phyloP scores from a whole-genome alignment of 1,139 yeast genomes.

The Pichia sp. region DNA sequence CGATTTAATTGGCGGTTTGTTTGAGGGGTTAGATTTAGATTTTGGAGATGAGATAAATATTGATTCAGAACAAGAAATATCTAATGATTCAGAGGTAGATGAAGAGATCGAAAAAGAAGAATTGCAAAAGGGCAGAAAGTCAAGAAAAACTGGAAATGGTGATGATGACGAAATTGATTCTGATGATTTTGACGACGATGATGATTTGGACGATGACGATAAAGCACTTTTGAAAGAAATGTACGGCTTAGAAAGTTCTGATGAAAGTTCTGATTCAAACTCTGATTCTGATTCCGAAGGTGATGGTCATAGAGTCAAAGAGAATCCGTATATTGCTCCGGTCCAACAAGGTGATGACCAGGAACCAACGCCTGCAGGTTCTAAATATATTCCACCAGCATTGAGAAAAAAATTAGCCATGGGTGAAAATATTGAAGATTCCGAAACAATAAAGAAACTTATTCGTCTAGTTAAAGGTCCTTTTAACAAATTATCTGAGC shows the following conservation, averaged over 20 bases:
- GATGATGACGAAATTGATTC: constrained; percentile 30
- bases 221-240: constrained; percentile 34
- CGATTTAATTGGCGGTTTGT: constrained; percentile 29
- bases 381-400: constrained; percentile 76
- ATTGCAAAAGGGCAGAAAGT: background rate
- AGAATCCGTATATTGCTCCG: constrained; percentile 89
- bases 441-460: constrained; percentile 47
- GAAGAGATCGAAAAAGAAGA: background rate
- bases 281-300: constrained; percentile 13
- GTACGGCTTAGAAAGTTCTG: constrained; percentile 32
- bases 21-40: constrained; percentile 46
- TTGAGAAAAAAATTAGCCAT: constrained; percentile 49
- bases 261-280: constrained; percentile 25
- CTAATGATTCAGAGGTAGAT: background rate
- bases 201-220: constrained; percentile 42
- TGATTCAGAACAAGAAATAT: background rate
- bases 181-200: constrained; percentile 42
- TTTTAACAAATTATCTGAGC: constrained; percentile 79
- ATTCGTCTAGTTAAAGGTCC: constrained; percentile 69
- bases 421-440: constrained; percentile 28
- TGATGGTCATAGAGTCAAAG: constrained; percentile 37
- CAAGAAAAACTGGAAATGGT: background rate
- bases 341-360: constrained; percentile 24
- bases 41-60: constrained; percentile 1
- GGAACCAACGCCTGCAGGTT: constrained; percentile 33